phyloP scores from a whole-genome alignment of 2,329 filamentous ascomycete genomes.

The Trichoderma breve region DNA sequence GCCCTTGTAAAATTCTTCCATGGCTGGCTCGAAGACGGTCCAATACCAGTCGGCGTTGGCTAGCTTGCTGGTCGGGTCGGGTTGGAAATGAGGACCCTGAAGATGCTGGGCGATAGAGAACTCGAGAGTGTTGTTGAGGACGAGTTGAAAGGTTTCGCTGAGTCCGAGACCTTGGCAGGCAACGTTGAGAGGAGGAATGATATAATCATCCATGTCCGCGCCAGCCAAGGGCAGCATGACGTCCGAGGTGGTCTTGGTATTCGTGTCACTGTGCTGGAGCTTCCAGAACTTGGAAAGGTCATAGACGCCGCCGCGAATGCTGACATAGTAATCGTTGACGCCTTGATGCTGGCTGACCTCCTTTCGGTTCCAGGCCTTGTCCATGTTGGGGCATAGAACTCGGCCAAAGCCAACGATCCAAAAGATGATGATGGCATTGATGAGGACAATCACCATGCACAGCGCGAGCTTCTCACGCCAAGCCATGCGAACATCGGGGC shows the following conservation, averaged over 20 bases:
- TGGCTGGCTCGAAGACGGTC: constrained; percentile 69
- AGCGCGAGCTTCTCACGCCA: constrained; percentile 95
- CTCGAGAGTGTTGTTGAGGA: constrained; percentile 62
- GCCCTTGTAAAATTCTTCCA: constrained; percentile 85
- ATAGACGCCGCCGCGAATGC: constrained; percentile 84
- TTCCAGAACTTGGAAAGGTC: constrained; percentile 89
- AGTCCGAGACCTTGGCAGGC: constrained; percentile 73
- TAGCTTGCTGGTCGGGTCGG: constrained; percentile 57
- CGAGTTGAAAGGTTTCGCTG: constrained; percentile 54
- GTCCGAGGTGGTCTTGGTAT: constrained; percentile 56
- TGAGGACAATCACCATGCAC: constrained; percentile 72
- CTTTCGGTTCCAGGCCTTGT: constrained; percentile 78
- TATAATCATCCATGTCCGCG: constrained; percentile 78
- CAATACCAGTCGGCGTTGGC: constrained; percentile 73
- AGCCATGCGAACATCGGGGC: constrained; percentile 92
- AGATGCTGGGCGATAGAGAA: constrained; percentile 61
- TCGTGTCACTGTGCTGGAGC: constrained; percentile 74
- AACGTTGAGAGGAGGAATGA: constrained; percentile 70
- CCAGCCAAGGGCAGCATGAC: constrained; percentile 79
- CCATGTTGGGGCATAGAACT: constrained; percentile 82
- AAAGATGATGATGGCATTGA: constrained; percentile 83
- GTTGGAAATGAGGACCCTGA: constrained; percentile 59
- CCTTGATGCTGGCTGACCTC: constrained; percentile 71
- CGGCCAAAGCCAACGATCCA: constrained; percentile 87
- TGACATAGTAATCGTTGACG: constrained; percentile 80